Percentiles rank a stretch among this genome's conserved stretches.
Conservation (phyloP, 805 yeast genomes). For the Candida vaughaniae region DNA sequence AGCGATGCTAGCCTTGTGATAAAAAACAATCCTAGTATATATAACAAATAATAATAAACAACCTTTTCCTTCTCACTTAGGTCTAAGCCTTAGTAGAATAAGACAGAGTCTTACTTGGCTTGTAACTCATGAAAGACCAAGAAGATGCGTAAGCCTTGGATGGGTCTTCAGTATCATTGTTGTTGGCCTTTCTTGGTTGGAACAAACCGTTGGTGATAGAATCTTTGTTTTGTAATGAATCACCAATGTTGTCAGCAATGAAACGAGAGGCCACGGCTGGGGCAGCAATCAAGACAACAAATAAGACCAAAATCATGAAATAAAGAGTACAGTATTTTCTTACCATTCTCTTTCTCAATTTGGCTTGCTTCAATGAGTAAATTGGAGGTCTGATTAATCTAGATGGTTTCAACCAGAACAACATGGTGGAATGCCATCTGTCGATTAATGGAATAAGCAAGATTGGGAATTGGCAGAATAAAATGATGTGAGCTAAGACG, state of each 20-base stretch:
- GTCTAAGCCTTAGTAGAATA: conserved; percentile 56
- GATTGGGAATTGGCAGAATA: conserved; percentile 87
- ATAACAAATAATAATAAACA: conserved; percentile 3
- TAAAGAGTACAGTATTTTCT: conserved; percentile 85
- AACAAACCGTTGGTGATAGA: conserved; percentile 61
- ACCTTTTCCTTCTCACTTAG: background rate
- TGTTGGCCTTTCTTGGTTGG: conserved; percentile 81
- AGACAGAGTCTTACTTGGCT: conserved; percentile 51
- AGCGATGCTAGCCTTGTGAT: conserved; percentile 2
- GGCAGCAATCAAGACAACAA: conserved; percentile 77
- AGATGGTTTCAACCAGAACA: conserved; percentile 97
- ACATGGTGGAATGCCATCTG: conserved; percentile 96
- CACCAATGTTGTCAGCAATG: conserved; percentile 38
- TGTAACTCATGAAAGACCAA: conserved; percentile 27
- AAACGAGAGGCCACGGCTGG: conserved; percentile 83
- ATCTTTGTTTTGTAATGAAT: conserved; percentile 19
- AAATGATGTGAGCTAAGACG: conserved; percentile 82
- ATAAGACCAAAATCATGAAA: conserved; percentile 65
- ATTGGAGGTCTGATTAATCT: conserved; percentile 98
- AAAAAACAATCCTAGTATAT: conserved; percentile 6
- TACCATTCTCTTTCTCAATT: conserved; percentile 96
- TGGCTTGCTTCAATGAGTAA: conserved; percentile 93
- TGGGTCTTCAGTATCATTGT: conserved; percentile 76
- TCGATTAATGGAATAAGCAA: conserved; percentile 84
- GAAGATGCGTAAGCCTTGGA: conserved; percentile 44